Base-by-base conservation (phyloP, 495 filamentous ascomycete genomes). In the Aeminium ludgeri region DNA sequence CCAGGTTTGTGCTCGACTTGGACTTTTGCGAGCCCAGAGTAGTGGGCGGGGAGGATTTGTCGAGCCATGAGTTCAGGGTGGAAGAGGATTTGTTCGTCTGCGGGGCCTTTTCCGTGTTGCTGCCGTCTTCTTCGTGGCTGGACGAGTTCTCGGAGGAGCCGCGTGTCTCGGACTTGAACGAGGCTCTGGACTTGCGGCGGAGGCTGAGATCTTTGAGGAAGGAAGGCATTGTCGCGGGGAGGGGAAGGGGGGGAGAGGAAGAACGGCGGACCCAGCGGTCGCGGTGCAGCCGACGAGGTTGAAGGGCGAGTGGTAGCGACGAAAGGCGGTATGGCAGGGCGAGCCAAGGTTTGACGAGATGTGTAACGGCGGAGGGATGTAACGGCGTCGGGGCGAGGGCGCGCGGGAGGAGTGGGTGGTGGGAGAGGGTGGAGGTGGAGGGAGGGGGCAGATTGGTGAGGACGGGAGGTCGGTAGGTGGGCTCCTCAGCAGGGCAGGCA, bases 201-300 rank as follows among this genome's bases (percentile, higher is more conserved):
- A 51, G 17, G 30, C 30, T 43, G 36, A 92, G 60, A 47, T 81
- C 72, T 56, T 76, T 84, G 59, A 91, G 68, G 55, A 92, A 84
- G 30, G 79, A 56, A 54, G 59, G 59, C 59, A 63, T 63, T 6
- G 17, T 28, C 18, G 15, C 25, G 19, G 34, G 5, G 15, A 19
- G 34, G 34, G 13, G 6, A 5, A 19, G n/a, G 23, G 23, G 23
- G 8, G 23, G 8, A 8, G 23, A 8, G 3, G 3, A 25, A 25
- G 23, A n/a, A n/a, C n/a, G n/a, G 23, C 23, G 23, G 23, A 8
- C 23, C 23, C 3, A 25, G 23, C 23, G 8, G 8, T 8, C 4
- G 23, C 8, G 23, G 23, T 25, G 23, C 23, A 8, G 23, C 8
- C 23, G 23, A 25, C 4, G 23, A 25, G 4, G 23, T 25, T 25